These are phyloP conservation scores for Coemansia sp. DNA, from an alignment of 192 early-diverging fungal species.

Conservation along the genomic window DNA sequence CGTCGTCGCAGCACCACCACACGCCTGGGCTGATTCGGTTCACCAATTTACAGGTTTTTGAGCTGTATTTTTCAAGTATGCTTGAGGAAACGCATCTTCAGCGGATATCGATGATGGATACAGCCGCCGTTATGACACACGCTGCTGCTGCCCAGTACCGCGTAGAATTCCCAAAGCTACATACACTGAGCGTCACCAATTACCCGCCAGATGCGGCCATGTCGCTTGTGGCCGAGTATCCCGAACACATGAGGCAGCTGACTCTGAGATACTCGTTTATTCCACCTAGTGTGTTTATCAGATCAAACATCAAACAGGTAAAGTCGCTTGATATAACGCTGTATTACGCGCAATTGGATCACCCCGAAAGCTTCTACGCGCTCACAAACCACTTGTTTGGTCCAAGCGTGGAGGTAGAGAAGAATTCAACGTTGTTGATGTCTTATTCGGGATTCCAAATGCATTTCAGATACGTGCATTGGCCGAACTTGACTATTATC, in stretches of 20 bases:
- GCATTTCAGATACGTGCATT: not conserved
- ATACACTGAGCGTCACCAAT: not conserved
- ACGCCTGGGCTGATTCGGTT: not conserved
- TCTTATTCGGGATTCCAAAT: not conserved
- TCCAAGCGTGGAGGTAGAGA: no score
- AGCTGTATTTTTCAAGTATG: not conserved
- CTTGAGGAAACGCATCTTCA: not conserved
- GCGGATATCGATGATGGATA: not conserved
- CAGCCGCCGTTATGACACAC: not conserved
- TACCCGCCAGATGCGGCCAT: not conserved
- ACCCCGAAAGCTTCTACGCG: not conserved
- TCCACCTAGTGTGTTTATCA: slow-evolving; percentile 2
- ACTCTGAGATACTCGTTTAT: slow-evolving; percentile 1
- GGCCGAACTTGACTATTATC: not conserved
- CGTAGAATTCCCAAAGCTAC: slow-evolving; percentile 1
- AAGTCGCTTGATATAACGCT: not conserved
- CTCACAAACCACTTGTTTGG: slow-evolving; percentile 5
- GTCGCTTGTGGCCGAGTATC: slow-evolving; percentile 6
- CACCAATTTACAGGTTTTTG: not conserved
- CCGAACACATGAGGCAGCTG: not conserved
- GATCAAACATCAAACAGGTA: not conserved
- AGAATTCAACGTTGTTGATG: not conserved
- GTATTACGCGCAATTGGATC: not conserved
- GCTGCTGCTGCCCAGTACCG: not conserved
- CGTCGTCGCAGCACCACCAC: not conserved